A percentile compares a stretch with the other conserved stretches of the same genome.
Evolutionary conservation across 2,329 filamentous ascomycete species (phyloP).

Genomic region (Aspergillus vadensis): DNA sequence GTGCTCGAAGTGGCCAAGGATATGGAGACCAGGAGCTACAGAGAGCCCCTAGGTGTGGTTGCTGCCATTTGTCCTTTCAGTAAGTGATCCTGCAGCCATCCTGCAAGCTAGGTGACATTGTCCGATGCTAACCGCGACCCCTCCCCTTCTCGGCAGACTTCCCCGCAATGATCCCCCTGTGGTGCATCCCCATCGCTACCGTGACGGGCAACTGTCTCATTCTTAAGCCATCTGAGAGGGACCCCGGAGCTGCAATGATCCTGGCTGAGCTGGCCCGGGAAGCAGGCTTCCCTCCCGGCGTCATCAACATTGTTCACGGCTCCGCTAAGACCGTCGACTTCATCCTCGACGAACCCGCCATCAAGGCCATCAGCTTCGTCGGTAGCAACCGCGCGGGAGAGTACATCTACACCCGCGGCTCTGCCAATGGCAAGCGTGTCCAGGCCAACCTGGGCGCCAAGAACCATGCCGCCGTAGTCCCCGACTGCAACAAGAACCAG

Average conservation of each 20-base stretch:
- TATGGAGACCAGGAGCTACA: slow-evolving; percentile 69
- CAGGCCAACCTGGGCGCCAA: slow-evolving; percentile 71
- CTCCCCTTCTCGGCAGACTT: slow-evolving; percentile 52
- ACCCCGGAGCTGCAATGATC: slow-evolving; percentile 67
- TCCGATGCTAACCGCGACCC: slow-evolving; percentile 23
- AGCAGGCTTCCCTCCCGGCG: slow-evolving; percentile 66
- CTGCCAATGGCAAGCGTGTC: slow-evolving; percentile 69
- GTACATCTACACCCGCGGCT: slow-evolving; percentile 68
- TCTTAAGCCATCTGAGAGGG: slow-evolving; percentile 67
- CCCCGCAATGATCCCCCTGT: slow-evolving; percentile 71
- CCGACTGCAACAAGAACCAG: slow-evolving; percentile 70
- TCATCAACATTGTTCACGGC: slow-evolving; percentile 69
- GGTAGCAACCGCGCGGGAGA: slow-evolving; percentile 69
- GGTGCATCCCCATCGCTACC: slow-evolving; percentile 66
- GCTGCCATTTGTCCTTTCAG: slow-evolving; percentile 69
- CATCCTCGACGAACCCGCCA: slow-evolving; percentile 67
- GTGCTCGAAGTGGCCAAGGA: slow-evolving; percentile 70
- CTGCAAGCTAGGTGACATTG: neutral
- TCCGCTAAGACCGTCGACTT: slow-evolving; percentile 67
- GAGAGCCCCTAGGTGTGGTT: slow-evolving; percentile 65
- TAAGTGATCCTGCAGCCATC: slow-evolving; percentile 37
- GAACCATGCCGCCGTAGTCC: slow-evolving; percentile 68
- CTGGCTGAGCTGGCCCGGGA: slow-evolving; percentile 64
- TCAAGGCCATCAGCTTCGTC: slow-evolving; percentile 70
- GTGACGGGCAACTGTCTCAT: slow-evolving; percentile 66